These are phyloP conservation scores for Epichloe scottii DNA, from an alignment of 2,329 filamentous ascomycete genomes.

Conservation along the genomic window DNA sequence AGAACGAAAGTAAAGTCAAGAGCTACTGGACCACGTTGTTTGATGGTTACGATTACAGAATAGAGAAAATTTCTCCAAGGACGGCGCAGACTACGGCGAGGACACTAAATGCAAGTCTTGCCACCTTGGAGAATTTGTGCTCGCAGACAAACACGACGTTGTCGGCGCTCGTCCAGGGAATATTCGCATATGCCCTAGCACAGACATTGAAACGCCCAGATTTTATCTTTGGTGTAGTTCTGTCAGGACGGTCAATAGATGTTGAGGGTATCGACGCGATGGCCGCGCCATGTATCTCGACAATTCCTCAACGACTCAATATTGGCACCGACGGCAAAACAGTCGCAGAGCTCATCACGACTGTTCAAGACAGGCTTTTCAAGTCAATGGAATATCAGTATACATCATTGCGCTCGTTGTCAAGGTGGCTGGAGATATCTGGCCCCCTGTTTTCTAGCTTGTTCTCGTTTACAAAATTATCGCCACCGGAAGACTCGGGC, in stretches of 20 bases:
- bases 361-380: background rate
- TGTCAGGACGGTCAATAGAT: slow-evolving; percentile 7
- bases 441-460: background rate
- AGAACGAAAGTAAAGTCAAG: background rate
- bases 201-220: slow-evolving; percentile 10
- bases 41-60: background rate
- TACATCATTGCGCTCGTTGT: background rate
- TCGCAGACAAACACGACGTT: slow-evolving; percentile 12
- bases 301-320: slow-evolving; percentile 21
- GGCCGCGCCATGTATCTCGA: slow-evolving; percentile 23
- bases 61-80: background rate
- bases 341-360: background rate
- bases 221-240: slow-evolving; percentile 5
- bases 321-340: slow-evolving; percentile 3
- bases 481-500: background rate
- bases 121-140: background rate
- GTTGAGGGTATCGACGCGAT: slow-evolving; percentile 18
- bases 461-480: background rate
- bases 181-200: slow-evolving; percentile 21
- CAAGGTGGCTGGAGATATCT: background rate
- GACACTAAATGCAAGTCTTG: background rate
- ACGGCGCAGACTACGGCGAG: background rate
- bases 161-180: slow-evolving; percentile 18
- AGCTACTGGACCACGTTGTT: background rate
- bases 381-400: background rate